Base-by-base conservation (phyloP, 805 yeast species). In the Yamadazyma akitaensis region DNA sequence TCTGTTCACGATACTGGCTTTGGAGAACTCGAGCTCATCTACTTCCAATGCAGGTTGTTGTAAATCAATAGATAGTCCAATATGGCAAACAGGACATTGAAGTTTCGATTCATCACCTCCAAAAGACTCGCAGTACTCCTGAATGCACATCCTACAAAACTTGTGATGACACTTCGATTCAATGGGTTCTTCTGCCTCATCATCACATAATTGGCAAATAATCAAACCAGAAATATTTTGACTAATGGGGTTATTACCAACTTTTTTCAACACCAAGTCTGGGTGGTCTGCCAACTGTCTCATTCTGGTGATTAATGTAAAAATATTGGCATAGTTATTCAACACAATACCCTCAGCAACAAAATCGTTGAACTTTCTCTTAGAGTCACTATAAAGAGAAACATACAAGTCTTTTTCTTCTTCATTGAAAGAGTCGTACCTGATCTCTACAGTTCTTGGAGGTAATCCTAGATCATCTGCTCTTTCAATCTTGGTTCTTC, bases 261-360 rank as follows among this genome's bases (percentile, higher is more conserved):
- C 79, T 43, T 91, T 74, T 54, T 90, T 82, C 60, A 94, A 71
- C 0, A 94, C 97, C 51, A 94, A 72, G 67, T 94, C 99, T 0
- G 99, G 99, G 65, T 94, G 99, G 63, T 94, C 99, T 0, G 99
- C 98, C 56, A 94, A 73, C 66, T 94, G 99, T 58, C 99, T 80
- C 99, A 94, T 95, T 57, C 99, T 75, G 0, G 99, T 94, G 58
- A 94, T 91, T 47, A 94, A 75, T 0, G 98, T 91, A 69, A 94
- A 94, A 59, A 94, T 94, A 59, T 94, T 94, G 39, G 99, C 99
- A 68, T 94, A 94, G 64, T 94, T 94, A 67, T 94, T 94, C 48
- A 94, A 72, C 19, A 94, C 97, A 35, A 94, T 97, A 66, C 99
- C 99, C 60, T 88, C 92, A 18, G 95, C 94, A 34, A 94, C 98